These are phyloP conservation scores for Hydnum rufescens DNA, from an alignment of 768 basidiomycete species.

Conservation along the genomic window DNA sequence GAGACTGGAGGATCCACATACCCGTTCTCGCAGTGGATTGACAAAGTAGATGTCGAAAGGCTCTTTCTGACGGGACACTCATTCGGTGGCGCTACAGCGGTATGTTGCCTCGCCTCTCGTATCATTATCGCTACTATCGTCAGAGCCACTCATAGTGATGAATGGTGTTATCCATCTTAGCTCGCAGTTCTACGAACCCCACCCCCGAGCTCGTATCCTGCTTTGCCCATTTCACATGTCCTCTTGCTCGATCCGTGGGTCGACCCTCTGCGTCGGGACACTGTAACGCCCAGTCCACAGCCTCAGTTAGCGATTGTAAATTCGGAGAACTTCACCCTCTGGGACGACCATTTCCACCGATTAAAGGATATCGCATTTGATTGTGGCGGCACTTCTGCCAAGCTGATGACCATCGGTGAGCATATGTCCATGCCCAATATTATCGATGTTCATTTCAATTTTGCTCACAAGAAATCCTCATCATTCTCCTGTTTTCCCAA, in stretches of 20 bases:
- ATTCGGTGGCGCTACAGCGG: slow-evolving; percentile 36
- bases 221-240: slow-evolving; percentile 35
- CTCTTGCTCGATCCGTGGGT: slow-evolving; percentile 72
- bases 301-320: slow-evolving; percentile 43
- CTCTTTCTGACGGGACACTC: slow-evolving; percentile 32
- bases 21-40: slow-evolving; percentile 13
- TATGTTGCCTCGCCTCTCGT: too few species aligned
- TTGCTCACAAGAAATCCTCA: background rate
- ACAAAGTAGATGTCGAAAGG: slow-evolving; percentile 15
- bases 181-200: slow-evolving; percentile 34
- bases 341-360: slow-evolving; percentile 51
- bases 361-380: slow-evolving; percentile 29
- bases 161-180: slow-evolving; percentile 16
- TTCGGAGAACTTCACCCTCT: slow-evolving; percentile 58
- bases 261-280: slow-evolving; percentile 56
- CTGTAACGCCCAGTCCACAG: slow-evolving; percentile 31
- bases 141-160: too few species aligned
- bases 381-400: background rate
- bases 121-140: too few species aligned
- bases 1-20: background rate
- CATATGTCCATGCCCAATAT: too few species aligned
- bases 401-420: slow-evolving; percentile 10
- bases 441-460: background rate
- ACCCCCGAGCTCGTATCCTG: slow-evolving; percentile 23
- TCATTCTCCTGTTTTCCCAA: background rate